Evolutionary conservation across 805 yeast species (phyloP).

Genomic region (Candida palmyrensis): DNA sequence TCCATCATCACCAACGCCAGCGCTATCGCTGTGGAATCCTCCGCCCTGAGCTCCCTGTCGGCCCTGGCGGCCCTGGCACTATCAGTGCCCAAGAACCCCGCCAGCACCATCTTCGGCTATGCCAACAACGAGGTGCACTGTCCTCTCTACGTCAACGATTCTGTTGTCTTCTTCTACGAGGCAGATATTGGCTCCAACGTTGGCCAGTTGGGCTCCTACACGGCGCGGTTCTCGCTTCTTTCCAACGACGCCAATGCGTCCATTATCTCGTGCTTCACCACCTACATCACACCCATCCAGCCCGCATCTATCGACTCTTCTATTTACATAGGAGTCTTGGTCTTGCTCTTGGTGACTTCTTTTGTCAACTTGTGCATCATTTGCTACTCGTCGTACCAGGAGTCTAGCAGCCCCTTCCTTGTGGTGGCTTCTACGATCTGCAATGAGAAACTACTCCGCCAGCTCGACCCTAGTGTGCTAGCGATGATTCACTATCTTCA

Average conservation of each 20-base stretch:
- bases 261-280: slow-evolving; percentile 42
- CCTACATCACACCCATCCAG: slow-evolving; percentile 46
- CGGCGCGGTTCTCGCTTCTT: slow-evolving; percentile 36
- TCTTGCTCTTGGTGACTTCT: slow-evolving; percentile 37
- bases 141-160: slow-evolving; percentile 34
- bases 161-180: slow-evolving; percentile 31
- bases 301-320: slow-evolving; percentile 23
- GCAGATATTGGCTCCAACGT: slow-evolving; percentile 34
- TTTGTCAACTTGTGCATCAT: slow-evolving; percentile 35
- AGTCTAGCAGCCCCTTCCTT: slow-evolving; percentile 48
- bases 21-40: neutral
- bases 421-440: slow-evolving; percentile 54
- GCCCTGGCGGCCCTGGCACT: neutral
- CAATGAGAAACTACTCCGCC: slow-evolving; percentile 49
- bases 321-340: slow-evolving; percentile 35
- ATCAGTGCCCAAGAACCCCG: neutral
- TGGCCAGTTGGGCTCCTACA: slow-evolving; percentile 42
- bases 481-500: slow-evolving; percentile 52
- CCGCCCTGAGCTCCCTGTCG: neutral
- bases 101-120: slow-evolving; percentile 1
- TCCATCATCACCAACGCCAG: too few relatives aligned
- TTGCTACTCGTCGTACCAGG: slow-evolving; percentile 54
- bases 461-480: slow-evolving; percentile 48
- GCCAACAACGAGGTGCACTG: slow-evolving; percentile 26
- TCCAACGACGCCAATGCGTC: slow-evolving; percentile 30